Percentiles rank a stretch among this genome's conserved stretches.
Conservation (phyloP, 2,329 filamentous ascomycete species). For the Cryphonectria radicalis region DNA sequence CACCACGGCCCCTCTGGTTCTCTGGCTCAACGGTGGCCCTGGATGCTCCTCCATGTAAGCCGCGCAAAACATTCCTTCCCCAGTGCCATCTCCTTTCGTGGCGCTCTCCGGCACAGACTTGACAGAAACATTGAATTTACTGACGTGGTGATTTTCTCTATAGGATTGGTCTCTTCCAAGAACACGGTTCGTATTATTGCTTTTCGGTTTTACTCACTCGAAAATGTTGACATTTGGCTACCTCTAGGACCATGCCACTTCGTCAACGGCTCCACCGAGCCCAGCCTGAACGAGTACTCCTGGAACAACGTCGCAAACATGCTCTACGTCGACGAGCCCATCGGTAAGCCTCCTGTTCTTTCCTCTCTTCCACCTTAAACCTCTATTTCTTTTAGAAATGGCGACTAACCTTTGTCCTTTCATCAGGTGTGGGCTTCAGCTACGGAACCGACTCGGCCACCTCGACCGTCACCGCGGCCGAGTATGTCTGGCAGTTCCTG, state of each 20-base stretch:
- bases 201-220: too few species aligned
- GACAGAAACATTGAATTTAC: not conserved
- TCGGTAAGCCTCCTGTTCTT: conserved; percentile 1
- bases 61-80: not conserved
- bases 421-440: conserved; percentile 38
- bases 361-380: too few species aligned
- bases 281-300: conserved; percentile 48
- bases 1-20: conserved; percentile 38
- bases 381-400: too few species aligned
- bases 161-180: conserved; percentile 44
- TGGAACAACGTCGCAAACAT: conserved; percentile 50
- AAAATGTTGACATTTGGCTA: not conserved
- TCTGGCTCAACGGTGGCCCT: conserved; percentile 48
- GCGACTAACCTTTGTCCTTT: not conserved
- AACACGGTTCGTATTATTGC: conserved; percentile 38
- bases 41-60: conserved; percentile 43
- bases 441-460: conserved; percentile 44
- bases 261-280: conserved; percentile 41
- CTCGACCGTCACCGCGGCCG: conserved; percentile 50
- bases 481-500: conserved; percentile 59
- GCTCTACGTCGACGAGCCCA: conserved; percentile 45
- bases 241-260: conserved; percentile 45
- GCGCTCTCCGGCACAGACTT: too few species aligned
- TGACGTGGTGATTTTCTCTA: not conserved
- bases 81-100: not conserved